Conservation (phyloP, 208 protist genomes). For the Spironucleus salmonicida region DNA sequence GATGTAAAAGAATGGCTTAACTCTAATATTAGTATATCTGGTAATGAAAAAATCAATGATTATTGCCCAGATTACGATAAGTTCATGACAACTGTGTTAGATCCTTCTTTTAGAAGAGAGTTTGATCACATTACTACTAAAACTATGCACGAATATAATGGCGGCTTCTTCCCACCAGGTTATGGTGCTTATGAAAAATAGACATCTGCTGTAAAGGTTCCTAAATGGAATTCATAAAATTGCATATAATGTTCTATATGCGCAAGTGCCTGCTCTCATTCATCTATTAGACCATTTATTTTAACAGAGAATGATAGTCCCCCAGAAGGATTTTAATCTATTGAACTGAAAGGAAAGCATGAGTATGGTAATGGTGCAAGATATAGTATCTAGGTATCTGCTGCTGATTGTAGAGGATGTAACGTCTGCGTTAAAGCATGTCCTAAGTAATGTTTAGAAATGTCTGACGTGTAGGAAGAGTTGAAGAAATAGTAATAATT, state of each 20-base stretch:
- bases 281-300: conserved; percentile 55
- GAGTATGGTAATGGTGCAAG: background rate
- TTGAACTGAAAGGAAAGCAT: background rate
- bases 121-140: background rate
- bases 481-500: background rate
- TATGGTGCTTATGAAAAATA: conserved; percentile 48
- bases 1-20: conserved; percentile 4
- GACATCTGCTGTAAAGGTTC: conserved; percentile 45
- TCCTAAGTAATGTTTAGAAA: conserved; percentile 3
- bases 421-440: conserved; percentile 30
- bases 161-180: background rate
- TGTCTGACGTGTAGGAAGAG: conserved; percentile 2
- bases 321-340: background rate
- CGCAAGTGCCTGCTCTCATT: conserved; percentile 53
- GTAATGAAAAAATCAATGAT: background rate
- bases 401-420: conserved; percentile 40
- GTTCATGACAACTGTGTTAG: background rate
- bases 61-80: background rate
- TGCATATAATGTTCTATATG: conserved; percentile 59
- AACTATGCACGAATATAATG: background rate
- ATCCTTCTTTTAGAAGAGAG: background rate
- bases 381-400: conserved; percentile 40
- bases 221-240: conserved; percentile 50
- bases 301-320: conserved; percentile 32
- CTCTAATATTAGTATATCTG: background rate